Percentiles rank a stretch among this genome's conserved stretches.
Evolutionary conservation across 768 basidiomycete genomes (phyloP).

Genomic region (Cystobasidiopsis lactophilus): DNA sequence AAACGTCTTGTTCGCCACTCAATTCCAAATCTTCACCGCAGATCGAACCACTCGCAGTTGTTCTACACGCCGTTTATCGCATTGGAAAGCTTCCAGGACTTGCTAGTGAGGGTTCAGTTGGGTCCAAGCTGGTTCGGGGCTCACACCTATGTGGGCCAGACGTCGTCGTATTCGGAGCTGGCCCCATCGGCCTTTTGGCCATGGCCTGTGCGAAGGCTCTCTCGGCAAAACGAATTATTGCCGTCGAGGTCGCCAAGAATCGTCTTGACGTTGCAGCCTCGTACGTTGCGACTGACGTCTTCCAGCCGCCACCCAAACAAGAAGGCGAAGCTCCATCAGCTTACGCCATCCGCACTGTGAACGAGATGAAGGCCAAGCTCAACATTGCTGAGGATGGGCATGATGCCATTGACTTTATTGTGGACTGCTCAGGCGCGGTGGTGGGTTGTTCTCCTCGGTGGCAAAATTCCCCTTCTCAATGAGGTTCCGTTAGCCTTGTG

Average conservation of each 20-base stretch:
- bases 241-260: slow-evolving; percentile 36
- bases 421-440: background rate
- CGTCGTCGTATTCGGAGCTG: slow-evolving; percentile 60
- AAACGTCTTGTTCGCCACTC: background rate
- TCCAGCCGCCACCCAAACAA: background rate
- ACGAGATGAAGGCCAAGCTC: background rate
- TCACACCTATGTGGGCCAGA: no score
- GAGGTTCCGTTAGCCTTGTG: slow-evolving; percentile 42
- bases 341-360: background rate
- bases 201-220: slow-evolving; percentile 93
- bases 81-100: no score
- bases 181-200: slow-evolving; percentile 59
- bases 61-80: slow-evolving; percentile 34
- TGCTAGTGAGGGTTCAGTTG: no score
- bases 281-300: slow-evolving; percentile 14
- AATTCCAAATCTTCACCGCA: no score
- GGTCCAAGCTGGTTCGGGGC: slow-evolving; percentile 62
- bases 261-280: slow-evolving; percentile 20
- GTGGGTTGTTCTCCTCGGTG: slow-evolving; percentile 30
- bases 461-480: slow-evolving; percentile 51
- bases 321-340: slow-evolving; percentile 2
- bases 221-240: slow-evolving; percentile 63
- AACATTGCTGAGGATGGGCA: background rate
- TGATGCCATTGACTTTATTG: slow-evolving; percentile 4
- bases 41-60: background rate